A percentile compares a stretch with the other conserved stretches of the same genome.
Conservation (phyloP, 495 filamentous ascomycete genomes). For the Margaritispora aquatica region DNA sequence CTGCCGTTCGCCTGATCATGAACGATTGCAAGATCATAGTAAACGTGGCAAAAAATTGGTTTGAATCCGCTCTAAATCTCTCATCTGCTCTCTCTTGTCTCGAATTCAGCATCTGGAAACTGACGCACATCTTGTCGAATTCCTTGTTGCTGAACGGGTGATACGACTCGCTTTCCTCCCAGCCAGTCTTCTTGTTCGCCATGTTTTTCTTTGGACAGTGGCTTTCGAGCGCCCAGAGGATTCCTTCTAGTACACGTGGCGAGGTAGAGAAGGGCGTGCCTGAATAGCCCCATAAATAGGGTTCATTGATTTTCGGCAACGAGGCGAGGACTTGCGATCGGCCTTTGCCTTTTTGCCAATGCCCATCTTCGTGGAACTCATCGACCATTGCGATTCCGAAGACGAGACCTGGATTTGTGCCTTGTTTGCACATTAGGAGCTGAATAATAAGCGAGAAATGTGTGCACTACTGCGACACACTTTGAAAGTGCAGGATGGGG, state of each 20-base stretch:
- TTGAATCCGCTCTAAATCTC: neutral
- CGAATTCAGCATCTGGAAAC: neutral
- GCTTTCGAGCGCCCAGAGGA: constrained; percentile 7
- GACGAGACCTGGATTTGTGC: constrained; percentile 4
- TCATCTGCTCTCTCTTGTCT: neutral
- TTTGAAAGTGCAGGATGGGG: too few relatives aligned
- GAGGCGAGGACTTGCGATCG: neutral
- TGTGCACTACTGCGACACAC: too few relatives aligned
- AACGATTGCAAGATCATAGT: constrained; percentile 3
- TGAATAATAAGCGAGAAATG: too few relatives aligned
- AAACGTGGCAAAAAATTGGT: neutral
- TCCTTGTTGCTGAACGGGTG: neutral
- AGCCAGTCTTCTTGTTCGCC: neutral
- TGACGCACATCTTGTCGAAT: constrained; percentile 5
- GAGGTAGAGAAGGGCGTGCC: constrained; percentile 4
- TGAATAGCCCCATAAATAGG: constrained; percentile 14
- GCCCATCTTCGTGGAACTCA: constrained; percentile 8
- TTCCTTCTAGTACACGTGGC: constrained; percentile 5
- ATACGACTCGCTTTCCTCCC: neutral
- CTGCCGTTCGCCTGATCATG: constrained; percentile 11
- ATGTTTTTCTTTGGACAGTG: neutral
- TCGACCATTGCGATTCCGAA: constrained; percentile 16
- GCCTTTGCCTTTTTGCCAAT: constrained; percentile 1
- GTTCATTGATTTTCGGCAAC: neutral
- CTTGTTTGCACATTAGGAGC: neutral